These are phyloP conservation scores for Sophora flavescens DNA, from an alignment of 306 rosid genomes.

Conservation along the genomic window DNA sequence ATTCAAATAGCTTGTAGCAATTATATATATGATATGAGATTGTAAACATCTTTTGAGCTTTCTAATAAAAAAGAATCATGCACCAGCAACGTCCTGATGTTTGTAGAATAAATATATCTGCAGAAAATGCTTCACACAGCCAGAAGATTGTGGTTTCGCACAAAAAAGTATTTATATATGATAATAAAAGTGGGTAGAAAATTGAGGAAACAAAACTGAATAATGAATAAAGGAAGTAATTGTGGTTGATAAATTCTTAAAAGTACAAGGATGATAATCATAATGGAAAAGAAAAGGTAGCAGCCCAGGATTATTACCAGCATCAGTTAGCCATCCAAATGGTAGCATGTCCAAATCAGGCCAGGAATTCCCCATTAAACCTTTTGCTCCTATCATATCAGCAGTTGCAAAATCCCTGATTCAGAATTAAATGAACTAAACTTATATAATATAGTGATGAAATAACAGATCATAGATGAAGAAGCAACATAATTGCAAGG, in stretches of 20 bases:
- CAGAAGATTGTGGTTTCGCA: constrained; percentile 23
- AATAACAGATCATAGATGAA: constrained; percentile 22
- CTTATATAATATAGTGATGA: constrained; percentile 21
- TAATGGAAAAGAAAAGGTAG: constrained; percentile 10
- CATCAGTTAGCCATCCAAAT: constrained; percentile 89
- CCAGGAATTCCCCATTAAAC: constrained; percentile 89
- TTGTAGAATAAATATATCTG: background rate
- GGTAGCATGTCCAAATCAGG: constrained; percentile 99
- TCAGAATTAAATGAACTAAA: constrained; percentile 40
- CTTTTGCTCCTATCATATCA: constrained; percentile 72
- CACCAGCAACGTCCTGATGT: background rate
- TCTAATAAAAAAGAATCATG: constrained; percentile 14
- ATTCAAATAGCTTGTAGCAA: constrained; percentile 36
- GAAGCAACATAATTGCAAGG: constrained; percentile 39
- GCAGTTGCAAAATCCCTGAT: constrained; percentile 84
- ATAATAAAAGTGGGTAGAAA: constrained; percentile 5
- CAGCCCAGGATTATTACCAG: constrained; percentile 55
- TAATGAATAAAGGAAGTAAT: constrained; percentile 18
- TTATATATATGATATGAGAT: constrained; percentile 25
- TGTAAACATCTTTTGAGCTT: constrained; percentile 15
- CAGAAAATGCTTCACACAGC: constrained; percentile 26
- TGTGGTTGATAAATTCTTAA: background rate
- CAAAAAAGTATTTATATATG: background rate
- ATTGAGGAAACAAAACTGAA: constrained; percentile 8
- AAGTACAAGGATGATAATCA: constrained; percentile 34